These are phyloP conservation scores for Citrus unshiu DNA, from an alignment of 345 rosid species.

Conservation along the genomic window DNA sequence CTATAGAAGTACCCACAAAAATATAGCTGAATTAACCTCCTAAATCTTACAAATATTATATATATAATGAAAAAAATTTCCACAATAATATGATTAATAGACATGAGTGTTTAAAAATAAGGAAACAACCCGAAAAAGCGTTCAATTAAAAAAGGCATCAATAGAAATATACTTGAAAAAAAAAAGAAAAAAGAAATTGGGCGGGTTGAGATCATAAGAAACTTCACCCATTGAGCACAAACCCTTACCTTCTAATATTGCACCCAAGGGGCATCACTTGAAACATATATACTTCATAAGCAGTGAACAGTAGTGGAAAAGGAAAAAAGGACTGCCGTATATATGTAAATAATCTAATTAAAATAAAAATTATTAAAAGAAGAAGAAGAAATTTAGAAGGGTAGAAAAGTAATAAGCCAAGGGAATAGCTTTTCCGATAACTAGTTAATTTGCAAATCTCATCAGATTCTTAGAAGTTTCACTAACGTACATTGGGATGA, in stretches of 20 bases:
- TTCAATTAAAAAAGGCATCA: too few species aligned
- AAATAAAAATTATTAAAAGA: not conserved
- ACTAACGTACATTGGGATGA: slow-evolving; percentile 18
- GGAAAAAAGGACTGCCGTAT: not conserved
- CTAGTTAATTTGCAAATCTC: not conserved
- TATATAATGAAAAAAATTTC: too few species aligned
- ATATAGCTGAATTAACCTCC: too few species aligned
- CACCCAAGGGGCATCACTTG: not conserved
- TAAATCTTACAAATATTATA: too few species aligned
- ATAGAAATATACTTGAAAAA: too few species aligned
- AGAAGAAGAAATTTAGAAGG: not conserved
- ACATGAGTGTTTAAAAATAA: too few species aligned
- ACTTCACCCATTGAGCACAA: too few species aligned
- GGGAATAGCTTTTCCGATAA: not conserved
- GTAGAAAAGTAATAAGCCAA: not conserved
- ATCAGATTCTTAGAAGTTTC: slow-evolving; percentile 14
- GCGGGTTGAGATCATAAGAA: too few species aligned
- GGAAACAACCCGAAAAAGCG: too few species aligned
- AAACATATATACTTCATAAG: not conserved
- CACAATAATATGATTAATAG: too few species aligned
- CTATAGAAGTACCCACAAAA: not conserved
- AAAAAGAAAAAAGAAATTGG: too few species aligned
- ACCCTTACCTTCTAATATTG: too few species aligned
- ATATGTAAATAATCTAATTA: not conserved
- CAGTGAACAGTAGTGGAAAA: not conserved